Evolutionary conservation across 371 early-diverging fungal genomes (phyloP), one percentile per base, ranked within the genome.

Genomic region (Cokeromyces recurvatus): DNA sequence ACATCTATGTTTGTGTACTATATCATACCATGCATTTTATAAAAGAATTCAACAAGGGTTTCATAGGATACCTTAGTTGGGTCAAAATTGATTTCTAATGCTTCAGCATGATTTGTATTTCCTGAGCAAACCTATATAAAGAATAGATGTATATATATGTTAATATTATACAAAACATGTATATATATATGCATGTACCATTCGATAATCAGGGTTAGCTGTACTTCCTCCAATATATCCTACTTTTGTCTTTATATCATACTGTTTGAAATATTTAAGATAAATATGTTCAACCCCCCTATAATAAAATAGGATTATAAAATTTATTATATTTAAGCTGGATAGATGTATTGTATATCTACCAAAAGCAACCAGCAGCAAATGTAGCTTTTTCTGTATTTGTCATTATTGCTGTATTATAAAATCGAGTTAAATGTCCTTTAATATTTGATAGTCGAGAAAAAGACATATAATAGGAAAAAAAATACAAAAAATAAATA

Each of bases 251-350:
- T 70, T 66, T 15, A 86, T 60, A 27, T 73, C 74, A 37, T 79
- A 68, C n/a, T 75, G 51, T 29, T 76, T 68, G 55, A 61, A 65
- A 35, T 81, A 66, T 35, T 82, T 82, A 45, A 82, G 75, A 67
- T 75, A 92, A 3, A 81, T 66, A 43, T 91, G 84, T 55, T 96
- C 93, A 12, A 91, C 89, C 52, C 93, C 88, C 94, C 95, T 92
- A 31, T 32, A 38, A n/a, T 17, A 15, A 14, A 15, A 29, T 8
- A 4, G 14, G 7, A n/a, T n/a, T n/a, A n/a, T n/a, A n/a, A n/a
- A n/a, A n/a, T n/a, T n/a, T n/a, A n/a, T n/a, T n/a, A n/a, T n/a
- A n/a, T n/a, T n/a, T n/a, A n/a, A n/a, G n/a, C n/a, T n/a, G n/a
- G n/a, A n/a, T n/a, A n/a, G n/a, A n/a, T n/a, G n/a, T n/a, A n/a